These are phyloP conservation scores for Drosera spatulata DNA, from an alignment of 179 eudicot species.

Conservation along the genomic window DNA sequence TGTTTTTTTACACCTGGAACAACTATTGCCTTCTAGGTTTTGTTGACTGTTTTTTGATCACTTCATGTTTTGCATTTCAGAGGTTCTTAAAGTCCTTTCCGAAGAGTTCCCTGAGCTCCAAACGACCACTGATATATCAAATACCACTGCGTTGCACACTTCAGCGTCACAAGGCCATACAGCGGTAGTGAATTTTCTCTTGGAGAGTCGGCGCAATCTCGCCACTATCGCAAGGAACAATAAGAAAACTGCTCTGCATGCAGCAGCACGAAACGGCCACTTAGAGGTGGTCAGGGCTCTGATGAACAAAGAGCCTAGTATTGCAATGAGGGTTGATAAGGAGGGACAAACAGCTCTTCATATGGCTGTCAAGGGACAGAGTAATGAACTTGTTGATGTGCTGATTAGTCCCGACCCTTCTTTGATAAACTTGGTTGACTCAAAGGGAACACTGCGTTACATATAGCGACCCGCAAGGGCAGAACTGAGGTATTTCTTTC, in stretches of 20 bases:
- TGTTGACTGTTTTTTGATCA: too few species aligned
- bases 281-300: constrained; percentile 39
- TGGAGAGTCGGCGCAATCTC: constrained; percentile 28
- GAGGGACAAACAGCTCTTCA: constrained; percentile 59
- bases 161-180: constrained; percentile 42
- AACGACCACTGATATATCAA: constrained; percentile 32
- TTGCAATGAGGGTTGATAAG: constrained; percentile 26
- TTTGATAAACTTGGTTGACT: constrained; percentile 27
- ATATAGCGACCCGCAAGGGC: constrained; percentile 39
- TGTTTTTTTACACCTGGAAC: too few species aligned
- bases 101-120: constrained; percentile 34
- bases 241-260: constrained; percentile 34
- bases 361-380: constrained; percentile 50
- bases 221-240: constrained; percentile 36
- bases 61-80: constrained; percentile 14
- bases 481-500: constrained; percentile 27
- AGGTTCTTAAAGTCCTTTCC: constrained; percentile 30
- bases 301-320: constrained; percentile 27
- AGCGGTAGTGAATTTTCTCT: constrained; percentile 37
- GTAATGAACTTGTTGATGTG: constrained; percentile 28
- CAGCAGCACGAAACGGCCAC: constrained; percentile 50
- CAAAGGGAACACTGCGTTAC: constrained; percentile 39
- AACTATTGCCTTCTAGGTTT: too few species aligned
- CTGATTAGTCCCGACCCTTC: constrained; percentile 23
- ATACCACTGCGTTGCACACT: constrained; percentile 41